Percentiles rank a stretch among this genome's conserved stretches.
phyloP scores from a whole-genome alignment of 1,284 basidiomycete species.

The Apiotrichum brassicae region DNA sequence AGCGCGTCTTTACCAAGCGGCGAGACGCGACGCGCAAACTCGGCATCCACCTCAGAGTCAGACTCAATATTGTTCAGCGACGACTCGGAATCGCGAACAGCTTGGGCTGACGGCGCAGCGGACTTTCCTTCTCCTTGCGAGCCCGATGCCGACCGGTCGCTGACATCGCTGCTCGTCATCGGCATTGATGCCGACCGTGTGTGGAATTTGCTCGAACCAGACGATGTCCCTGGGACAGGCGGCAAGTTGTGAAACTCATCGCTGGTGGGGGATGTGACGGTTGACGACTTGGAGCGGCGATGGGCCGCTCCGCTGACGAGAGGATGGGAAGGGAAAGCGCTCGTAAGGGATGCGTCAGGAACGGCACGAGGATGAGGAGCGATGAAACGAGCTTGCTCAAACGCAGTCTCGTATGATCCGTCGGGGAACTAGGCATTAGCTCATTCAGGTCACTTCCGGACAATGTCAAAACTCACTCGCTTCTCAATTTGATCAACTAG shows the following conservation, averaged over 20 bases:
- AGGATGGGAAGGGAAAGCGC: conserved; percentile 8
- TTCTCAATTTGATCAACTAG: conserved; percentile 33
- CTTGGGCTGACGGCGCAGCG: too few species aligned
- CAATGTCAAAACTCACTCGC: conserved; percentile 28
- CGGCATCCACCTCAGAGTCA: too few species aligned
- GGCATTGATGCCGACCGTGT: conserved; percentile 35
- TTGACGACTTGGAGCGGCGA: conserved; percentile 30
- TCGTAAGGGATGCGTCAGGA: conserved; percentile 7
- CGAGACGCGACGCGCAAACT: too few species aligned
- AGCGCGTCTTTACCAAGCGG: too few species aligned
- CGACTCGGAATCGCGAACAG: too few species aligned
- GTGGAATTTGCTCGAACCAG: conserved; percentile 14
- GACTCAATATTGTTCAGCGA: too few species aligned
- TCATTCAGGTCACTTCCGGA: background rate
- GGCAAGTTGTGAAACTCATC: background rate
- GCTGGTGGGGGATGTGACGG: conserved; percentile 8
- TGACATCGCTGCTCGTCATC: conserved; percentile 11
- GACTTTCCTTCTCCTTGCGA: too few species aligned
- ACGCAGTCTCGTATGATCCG: conserved; percentile 36
- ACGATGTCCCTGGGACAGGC: background rate
- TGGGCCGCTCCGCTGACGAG: background rate
- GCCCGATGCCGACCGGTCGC: too few species aligned
- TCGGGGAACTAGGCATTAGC: conserved; percentile 37
- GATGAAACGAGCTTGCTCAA: conserved; percentile 23
- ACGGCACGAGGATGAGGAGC: conserved; percentile 16